Evolutionary conservation across 257 asterid species (phyloP).

Genomic region (Ocimum tenuiflorum): DNA sequence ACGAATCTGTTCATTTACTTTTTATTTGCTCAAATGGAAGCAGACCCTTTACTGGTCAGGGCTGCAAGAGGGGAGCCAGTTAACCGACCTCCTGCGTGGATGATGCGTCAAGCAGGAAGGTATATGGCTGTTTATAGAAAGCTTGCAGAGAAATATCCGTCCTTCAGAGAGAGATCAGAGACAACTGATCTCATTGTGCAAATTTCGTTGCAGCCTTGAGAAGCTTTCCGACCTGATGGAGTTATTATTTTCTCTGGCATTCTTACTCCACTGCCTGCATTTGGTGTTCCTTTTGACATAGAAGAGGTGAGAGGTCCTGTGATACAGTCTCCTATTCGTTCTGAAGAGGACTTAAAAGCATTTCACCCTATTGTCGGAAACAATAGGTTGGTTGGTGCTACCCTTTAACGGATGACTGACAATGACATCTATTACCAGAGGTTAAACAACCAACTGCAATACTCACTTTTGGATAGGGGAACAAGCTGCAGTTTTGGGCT

Average conservation of each 20-base stretch:
- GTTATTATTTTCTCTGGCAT: slow-evolving; percentile 95
- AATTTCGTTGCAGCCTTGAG: slow-evolving; percentile 99
- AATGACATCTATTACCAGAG: neutral
- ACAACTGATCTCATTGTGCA: slow-evolving; percentile 97
- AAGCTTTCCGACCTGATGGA: slow-evolving; percentile 91
- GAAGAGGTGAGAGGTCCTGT: slow-evolving; percentile 88
- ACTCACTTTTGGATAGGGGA: slow-evolving; percentile 61
- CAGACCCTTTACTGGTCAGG: slow-evolving; percentile 88
- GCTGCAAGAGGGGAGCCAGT: slow-evolving; percentile 90
- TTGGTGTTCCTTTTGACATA: slow-evolving; percentile 96
- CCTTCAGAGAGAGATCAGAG: slow-evolving; percentile 99
- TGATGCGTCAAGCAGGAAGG: slow-evolving; percentile 99
- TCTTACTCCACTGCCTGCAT: slow-evolving; percentile 93
- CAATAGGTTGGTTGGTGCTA: slow-evolving; percentile 42
- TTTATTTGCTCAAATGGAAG: slow-evolving; percentile 12
- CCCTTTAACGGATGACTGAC: neutral
- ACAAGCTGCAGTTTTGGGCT: slow-evolving; percentile 88
- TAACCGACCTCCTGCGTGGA: slow-evolving; percentile 94
- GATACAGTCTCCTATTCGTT: slow-evolving; percentile 71
- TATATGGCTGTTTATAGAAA: slow-evolving; percentile 90
- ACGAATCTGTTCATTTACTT: neutral
- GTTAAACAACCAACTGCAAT: neutral
- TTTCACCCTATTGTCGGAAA: slow-evolving; percentile 73
- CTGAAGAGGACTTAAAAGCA: slow-evolving; percentile 65
- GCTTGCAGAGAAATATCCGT: slow-evolving; percentile 92